Evolutionary conservation across 83 land plant genomes (phyloP).

Genomic region (Picea engelmannii): DNA sequence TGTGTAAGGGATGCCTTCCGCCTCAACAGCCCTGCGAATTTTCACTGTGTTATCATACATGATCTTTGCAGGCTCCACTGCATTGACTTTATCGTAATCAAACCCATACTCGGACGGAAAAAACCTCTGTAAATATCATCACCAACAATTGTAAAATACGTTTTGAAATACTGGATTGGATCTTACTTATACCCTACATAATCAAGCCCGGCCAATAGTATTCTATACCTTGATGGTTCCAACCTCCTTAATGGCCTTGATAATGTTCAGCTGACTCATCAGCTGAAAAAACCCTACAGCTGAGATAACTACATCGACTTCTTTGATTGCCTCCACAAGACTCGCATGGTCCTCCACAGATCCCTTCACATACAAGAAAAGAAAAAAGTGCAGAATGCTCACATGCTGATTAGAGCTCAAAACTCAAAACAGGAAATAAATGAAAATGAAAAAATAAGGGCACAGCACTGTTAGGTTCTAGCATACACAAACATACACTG

Average conservation of each 20-base stretch:
- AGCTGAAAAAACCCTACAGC: neutral
- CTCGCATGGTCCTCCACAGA: neutral
- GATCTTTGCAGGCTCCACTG: too few relatives aligned
- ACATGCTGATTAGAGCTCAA: too few relatives aligned
- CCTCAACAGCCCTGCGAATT: slow-evolving; percentile 44
- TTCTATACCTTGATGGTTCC: neutral
- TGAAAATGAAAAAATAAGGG: too few relatives aligned
- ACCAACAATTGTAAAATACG: too few relatives aligned
- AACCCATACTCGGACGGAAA: slow-evolving; percentile 64
- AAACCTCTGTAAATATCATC: slow-evolving; percentile 35
- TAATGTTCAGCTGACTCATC: neutral
- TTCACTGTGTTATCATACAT: slow-evolving; percentile 30
- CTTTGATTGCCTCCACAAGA: neutral
- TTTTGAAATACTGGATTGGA: too few relatives aligned
- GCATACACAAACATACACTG: too few relatives aligned
- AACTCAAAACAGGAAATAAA: too few relatives aligned
- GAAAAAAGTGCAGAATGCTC: too few relatives aligned
- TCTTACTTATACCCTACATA: too few relatives aligned
- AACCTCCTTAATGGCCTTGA: neutral
- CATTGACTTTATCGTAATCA: slow-evolving; percentile 58
- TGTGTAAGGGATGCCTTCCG: slow-evolving; percentile 55
- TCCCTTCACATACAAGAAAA: neutral
- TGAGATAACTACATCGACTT: neutral
- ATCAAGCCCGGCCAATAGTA: too few relatives aligned
- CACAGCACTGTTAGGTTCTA: too few relatives aligned